phyloP scores from a whole-genome alignment of 2,329 filamentous ascomycete species.

The Stemphylium vesicarium region DNA sequence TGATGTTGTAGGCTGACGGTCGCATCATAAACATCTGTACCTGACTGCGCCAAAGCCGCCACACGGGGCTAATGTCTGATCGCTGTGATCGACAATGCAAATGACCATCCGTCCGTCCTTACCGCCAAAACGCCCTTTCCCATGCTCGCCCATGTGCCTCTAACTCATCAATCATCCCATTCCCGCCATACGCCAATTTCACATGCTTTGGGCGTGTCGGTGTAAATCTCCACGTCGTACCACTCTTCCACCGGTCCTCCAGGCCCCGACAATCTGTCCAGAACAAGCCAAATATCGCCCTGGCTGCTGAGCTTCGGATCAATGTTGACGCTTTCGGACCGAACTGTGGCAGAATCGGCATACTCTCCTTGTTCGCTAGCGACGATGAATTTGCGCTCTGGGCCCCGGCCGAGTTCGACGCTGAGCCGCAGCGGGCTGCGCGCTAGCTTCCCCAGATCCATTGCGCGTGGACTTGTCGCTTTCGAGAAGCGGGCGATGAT shows the following conservation, averaged over 20 bases:
- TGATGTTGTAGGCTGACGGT: neutral
- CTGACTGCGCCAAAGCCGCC: neutral
- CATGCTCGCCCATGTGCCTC: neutral
- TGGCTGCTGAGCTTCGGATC: conserved; percentile 64
- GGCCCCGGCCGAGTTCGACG: conserved; percentile 74
- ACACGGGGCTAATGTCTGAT: neutral
- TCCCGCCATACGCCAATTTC: conserved; percentile 54
- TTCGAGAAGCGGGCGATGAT: conserved; percentile 59
- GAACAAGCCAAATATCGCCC: conserved; percentile 76
- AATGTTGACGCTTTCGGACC: conserved; percentile 77
- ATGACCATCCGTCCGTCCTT: conserved; percentile 5
- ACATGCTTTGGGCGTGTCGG: conserved; percentile 54
- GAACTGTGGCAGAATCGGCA: conserved; percentile 69
- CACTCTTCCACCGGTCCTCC: conserved; percentile 55
- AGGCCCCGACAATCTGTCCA: conserved; percentile 76
- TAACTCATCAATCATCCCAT: conserved; percentile 46
- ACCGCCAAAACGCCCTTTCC: neutral
- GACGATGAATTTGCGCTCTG: conserved; percentile 69
- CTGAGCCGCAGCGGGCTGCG: conserved; percentile 69
- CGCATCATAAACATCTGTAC: neutral
- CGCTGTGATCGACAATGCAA: conserved; percentile 10
- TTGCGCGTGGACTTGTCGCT: conserved; percentile 35
- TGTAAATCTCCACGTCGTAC: conserved; percentile 58
- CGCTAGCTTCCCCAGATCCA: conserved; percentile 35
- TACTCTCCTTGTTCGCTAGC: conserved; percentile 76